Base-by-base conservation (phyloP, 495 filamentous ascomycete genomes). In the Podospora comata region DNA sequence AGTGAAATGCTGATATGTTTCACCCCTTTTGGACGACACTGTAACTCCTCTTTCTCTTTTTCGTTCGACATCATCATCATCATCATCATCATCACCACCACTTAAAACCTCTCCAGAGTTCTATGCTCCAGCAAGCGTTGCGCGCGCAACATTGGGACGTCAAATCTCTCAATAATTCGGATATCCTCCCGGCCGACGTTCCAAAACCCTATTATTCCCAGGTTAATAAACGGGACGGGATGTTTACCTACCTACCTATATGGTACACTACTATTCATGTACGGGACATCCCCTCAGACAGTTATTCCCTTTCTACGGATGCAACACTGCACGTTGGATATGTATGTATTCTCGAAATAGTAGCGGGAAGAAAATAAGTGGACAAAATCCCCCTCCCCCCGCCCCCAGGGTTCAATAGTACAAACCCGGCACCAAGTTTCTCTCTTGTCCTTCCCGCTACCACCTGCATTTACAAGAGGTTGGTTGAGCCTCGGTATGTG, bases 1-100 rank as follows among this genome's bases (percentile, higher is more conserved):
- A 32, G 60, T 63, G 65, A 59, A 39, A 60, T 64, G 48, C 55
- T 56, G 54, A 15, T 26, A 20, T 39, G 4, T 30, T 19, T 23
- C 54, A 23, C 23, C 60, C 54, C 26, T 67, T 56, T 44, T 53
- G 64, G 65, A 53, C 9, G 6, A 28, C 60, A 28, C 7, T 70
- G 65, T 60, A 70, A 70, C 68, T 1, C 68, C 64, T 57, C 68
- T 57, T 34, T 7, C 30, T 32, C 30, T 32, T 32, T 32, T 32
- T 32, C 23, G 30, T 32, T 7, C 30, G 30, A 32, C 30, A 32
- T 20, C 9, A 20, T 13, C 32, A 44, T 9, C 4, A 48, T 32
- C 34, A 63, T 11, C 23, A 28, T 61, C 16, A 61, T 32, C 3
- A 9, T 0, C 34, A 23, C 1, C 23, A 23, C 23, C 23, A 23